These are phyloP conservation scores for Torulaspora pretoriensis DNA, from an alignment of 1,139 yeast genomes.

Conservation along the genomic window DNA sequence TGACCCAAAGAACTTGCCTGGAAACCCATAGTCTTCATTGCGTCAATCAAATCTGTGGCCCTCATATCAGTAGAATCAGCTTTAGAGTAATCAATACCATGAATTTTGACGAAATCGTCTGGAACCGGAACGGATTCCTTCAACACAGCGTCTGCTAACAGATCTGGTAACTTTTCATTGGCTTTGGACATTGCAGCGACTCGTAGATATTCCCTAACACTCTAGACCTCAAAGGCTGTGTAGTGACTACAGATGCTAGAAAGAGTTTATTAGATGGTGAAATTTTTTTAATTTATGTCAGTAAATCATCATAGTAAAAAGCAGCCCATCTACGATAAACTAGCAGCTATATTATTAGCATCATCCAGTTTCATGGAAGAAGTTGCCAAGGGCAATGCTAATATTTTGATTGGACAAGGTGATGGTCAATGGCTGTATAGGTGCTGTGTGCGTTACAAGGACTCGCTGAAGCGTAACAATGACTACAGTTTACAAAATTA, in stretches of 20 bases:
- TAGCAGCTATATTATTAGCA: not conserved
- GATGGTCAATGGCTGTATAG: conserved; percentile 22
- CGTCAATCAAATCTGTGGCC: conserved; percentile 70
- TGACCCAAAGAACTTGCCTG: conserved; percentile 83
- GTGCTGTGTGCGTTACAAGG: conserved; percentile 24
- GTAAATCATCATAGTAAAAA: not conserved
- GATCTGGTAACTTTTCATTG: conserved; percentile 48
- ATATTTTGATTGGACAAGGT: conserved; percentile 21
- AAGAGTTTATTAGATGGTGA: not conserved
- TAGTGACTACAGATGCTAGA: not conserved
- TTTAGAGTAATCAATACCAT: conserved; percentile 83
- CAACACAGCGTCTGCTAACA: conserved; percentile 84
- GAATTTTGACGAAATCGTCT: conserved; percentile 66
- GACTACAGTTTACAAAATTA: conserved; percentile 22
- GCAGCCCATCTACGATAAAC: conserved; percentile 1
- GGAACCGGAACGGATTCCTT: conserved; percentile 85
- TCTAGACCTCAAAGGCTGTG: not conserved
- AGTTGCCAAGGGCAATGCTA: conserved; percentile 29
- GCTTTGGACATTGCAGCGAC: conserved; percentile 32
- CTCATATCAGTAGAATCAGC: conserved; percentile 64
- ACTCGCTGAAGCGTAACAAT: conserved; percentile 23
- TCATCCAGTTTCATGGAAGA: conserved; percentile 14
- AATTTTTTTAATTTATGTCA: conserved; percentile 1
- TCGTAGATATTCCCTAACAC: not conserved
- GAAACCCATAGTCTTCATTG: conserved; percentile 97